Evolutionary conservation across 345 rosid genomes (phyloP).

Genomic region (Arabidopsis arenosa): DNA sequence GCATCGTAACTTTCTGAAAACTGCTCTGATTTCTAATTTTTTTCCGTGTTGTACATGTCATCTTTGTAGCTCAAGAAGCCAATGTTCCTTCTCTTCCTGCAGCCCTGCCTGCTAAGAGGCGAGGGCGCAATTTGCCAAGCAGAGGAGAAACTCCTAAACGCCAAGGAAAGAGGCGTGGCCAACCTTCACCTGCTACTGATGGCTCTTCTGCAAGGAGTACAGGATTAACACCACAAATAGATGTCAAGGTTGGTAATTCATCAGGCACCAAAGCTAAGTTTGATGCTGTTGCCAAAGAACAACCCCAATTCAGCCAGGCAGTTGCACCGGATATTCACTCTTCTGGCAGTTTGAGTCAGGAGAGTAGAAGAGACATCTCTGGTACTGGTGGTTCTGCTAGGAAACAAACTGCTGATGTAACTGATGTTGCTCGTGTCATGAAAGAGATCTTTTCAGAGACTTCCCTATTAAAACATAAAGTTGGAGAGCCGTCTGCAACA

Average conservation of each 20-base stretch:
- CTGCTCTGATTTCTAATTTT: conserved; percentile 27
- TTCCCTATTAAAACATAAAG: conserved; percentile 54
- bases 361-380: conserved; percentile 31
- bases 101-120: conserved; percentile 45
- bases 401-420: conserved; percentile 61
- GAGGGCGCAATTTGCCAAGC: conserved; percentile 53
- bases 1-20: conserved; percentile 12
- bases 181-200: conserved; percentile 50
- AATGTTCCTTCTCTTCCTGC: conserved; percentile 30
- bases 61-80: conserved; percentile 34
- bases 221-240: conserved; percentile 44
- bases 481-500: conserved; percentile 46
- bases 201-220: conserved; percentile 51
- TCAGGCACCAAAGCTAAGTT: conserved; percentile 38
- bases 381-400: conserved; percentile 48
- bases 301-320: conserved; percentile 28
- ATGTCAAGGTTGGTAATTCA: conserved; percentile 44
- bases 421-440: conserved; percentile 71
- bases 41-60: conserved; percentile 7
- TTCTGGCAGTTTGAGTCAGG: conserved; percentile 37
- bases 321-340: conserved; percentile 15
- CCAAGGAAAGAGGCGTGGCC: conserved; percentile 64
- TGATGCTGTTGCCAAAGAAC: conserved; percentile 51
- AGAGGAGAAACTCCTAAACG: conserved; percentile 57
- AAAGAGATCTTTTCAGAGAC: conserved; percentile 67